These are phyloP conservation scores for Antrodiella citrinella DNA, from an alignment of 768 basidiomycete species.

Conservation along the genomic window DNA sequence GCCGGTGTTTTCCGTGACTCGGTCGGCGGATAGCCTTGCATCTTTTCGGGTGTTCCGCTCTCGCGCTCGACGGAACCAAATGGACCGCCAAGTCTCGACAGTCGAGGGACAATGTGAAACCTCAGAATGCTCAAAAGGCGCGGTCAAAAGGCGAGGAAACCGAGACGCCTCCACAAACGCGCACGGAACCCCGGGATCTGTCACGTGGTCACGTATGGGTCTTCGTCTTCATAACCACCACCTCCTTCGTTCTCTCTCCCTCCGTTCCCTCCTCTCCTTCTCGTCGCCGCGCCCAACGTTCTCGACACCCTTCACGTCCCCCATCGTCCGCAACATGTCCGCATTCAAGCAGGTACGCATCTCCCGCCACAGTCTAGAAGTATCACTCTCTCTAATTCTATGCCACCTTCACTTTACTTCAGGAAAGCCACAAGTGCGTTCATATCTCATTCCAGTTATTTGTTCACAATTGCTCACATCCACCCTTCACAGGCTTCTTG, in stretches of 20 bases:
- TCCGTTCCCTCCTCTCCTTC: conserved; percentile 7
- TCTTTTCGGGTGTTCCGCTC: too few relatives aligned
- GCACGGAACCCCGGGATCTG: background rate
- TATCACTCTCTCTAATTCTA: too few relatives aligned
- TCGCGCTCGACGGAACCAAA: too few relatives aligned
- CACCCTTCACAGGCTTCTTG: conserved; percentile 18
- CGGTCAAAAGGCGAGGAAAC: too few relatives aligned
- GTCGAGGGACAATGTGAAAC: too few relatives aligned
- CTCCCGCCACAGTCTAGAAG: background rate
- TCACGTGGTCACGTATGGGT: background rate
- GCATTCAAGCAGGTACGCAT: conserved; percentile 26
- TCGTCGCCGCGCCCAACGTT: too few relatives aligned
- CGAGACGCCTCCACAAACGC: too few relatives aligned
- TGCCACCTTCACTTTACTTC: conserved; percentile 6
- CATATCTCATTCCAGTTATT: background rate
- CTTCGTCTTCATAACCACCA: conserved; percentile 9
- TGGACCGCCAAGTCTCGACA: too few relatives aligned
- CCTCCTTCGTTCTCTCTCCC: conserved; percentile 6
- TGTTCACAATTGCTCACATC: too few relatives aligned
- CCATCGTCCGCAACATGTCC: conserved; percentile 20
- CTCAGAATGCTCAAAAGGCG: too few relatives aligned
- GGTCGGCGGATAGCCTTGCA: too few relatives aligned
- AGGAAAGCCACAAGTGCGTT: conserved; percentile 46
- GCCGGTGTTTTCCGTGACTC: too few relatives aligned
- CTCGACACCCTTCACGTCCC: conserved; percentile 4